These are phyloP conservation scores for Fragaria vesca DNA, from an alignment of 306 rosid genomes.

Conservation along the genomic window DNA sequence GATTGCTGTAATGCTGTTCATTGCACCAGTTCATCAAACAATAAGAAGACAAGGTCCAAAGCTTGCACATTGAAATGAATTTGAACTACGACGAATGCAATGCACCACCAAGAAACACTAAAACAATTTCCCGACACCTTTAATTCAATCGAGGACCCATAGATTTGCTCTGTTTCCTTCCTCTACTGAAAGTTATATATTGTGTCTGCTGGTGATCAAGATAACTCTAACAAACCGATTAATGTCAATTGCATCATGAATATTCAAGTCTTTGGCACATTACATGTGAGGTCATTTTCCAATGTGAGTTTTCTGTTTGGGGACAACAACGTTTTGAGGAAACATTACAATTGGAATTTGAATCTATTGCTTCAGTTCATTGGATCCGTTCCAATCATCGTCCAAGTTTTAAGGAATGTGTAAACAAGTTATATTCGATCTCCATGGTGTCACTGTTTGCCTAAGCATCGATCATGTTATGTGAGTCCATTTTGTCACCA, in stretches of 20 bases:
- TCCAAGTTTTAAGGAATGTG: neutral
- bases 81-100: constrained; percentile 19
- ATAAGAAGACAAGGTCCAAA: neutral
- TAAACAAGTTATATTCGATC: neutral
- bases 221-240: neutral
- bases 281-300: constrained; percentile 26
- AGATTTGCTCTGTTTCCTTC: constrained; percentile 35
- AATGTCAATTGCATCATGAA: constrained; percentile 3
- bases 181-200: neutral
- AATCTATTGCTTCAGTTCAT: constrained; percentile 17
- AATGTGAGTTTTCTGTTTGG: constrained; percentile 8
- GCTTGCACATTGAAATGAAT: neutral
- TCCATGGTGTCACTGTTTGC: neutral
- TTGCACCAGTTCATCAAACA: constrained; percentile 14
- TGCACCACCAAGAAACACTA: constrained; percentile 33
- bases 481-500: neutral
- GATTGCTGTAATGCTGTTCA: constrained; percentile 12
- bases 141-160: constrained; percentile 36
- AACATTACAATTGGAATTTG: constrained; percentile 29
- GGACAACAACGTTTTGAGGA: constrained; percentile 3
- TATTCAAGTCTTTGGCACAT: neutral
- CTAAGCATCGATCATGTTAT: neutral
- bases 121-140: constrained; percentile 45
- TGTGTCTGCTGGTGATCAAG: constrained; percentile 9
- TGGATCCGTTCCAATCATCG: constrained; percentile 22